These are phyloP conservation scores for Globisporangium cylindrosporum DNA, from an alignment of 352 stramenopile species.

Conservation along the genomic window DNA sequence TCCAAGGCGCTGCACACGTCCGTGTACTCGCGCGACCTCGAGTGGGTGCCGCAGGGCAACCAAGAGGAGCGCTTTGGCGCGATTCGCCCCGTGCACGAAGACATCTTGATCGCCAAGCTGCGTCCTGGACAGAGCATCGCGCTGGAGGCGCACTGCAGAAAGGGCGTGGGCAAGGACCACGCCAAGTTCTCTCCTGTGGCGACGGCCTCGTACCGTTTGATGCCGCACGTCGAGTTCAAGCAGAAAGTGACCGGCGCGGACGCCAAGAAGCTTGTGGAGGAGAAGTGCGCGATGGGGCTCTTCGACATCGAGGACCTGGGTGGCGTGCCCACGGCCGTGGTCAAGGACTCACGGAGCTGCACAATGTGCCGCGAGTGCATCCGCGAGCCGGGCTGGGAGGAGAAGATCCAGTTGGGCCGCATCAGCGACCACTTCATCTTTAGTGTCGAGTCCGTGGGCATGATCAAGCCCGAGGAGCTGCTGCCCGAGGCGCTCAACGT, in stretches of 20 bases:
- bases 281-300: constrained; percentile 73
- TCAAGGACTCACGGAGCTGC: constrained; percentile 86
- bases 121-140: constrained; percentile 95
- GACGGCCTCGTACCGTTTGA: constrained; percentile 94
- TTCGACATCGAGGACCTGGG: constrained; percentile 92
- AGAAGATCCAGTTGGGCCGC: constrained; percentile 89
- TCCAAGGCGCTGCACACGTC: constrained; percentile 19
- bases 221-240: constrained; percentile 82
- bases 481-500: constrained; percentile 77
- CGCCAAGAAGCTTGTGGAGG: constrained; percentile 55
- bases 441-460: constrained; percentile 80
- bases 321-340: constrained; percentile 64
- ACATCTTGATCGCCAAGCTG: constrained; percentile 97
- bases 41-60: constrained; percentile 96
- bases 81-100: constrained; percentile 89
- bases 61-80: constrained; percentile 89
- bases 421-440: constrained; percentile 98
- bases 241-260: constrained; percentile 61
- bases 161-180: constrained; percentile 96
- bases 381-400: constrained; percentile 78
- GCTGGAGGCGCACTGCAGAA: constrained; percentile 93
- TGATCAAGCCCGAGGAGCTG: constrained; percentile 85
- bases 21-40: constrained; percentile 94
- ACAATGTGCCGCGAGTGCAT: constrained; percentile 98
- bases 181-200: constrained; percentile 97